Base-by-base conservation (phyloP, 1,284 basidiomycete genomes). In the Chondrostereum purpureum region DNA sequence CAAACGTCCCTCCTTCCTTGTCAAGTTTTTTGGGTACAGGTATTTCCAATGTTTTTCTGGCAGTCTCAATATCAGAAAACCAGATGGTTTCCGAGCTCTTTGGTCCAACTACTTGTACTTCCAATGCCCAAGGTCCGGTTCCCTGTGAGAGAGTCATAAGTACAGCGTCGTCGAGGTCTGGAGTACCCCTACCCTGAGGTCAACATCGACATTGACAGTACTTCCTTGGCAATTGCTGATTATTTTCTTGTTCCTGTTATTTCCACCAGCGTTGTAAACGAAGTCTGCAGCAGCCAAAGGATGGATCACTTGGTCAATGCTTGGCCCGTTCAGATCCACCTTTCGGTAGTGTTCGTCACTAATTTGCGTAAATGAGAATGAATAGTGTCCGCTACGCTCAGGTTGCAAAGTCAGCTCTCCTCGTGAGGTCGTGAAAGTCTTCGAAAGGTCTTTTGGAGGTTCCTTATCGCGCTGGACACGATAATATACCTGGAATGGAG, bases 401-500 rank as follows among this genome's bases (percentile, higher is more conserved):
- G 94, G 94, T 57, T 92, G 86, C 38, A 97, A 70, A 5, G 83
- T 85, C 51, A 98, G 69, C 60, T 95, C 88, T 40, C 88, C 91
- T 17, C 90, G 78, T 14, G 88, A 86, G 20, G 72, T 73, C 2
- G 78, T 58, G 61, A 93, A 89, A 1, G 72, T 75, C 58, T 80
- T 78, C 19, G 73, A 67, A 22, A 74, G 67, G 54, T 83, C 77
- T 2, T 68, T 70, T 4, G 79, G 64, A 3, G 72, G 65, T 55
- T 84, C 79, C 20, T 80, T 75, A 61, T 90, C 79, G 43, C 83
- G 77, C 60, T 88, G 81, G 54, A 83, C 77, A 22, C 73, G 78
- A 67, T 93, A 92, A 60, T 81, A 81, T 4, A 94, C 77, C 39
- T 74, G 72, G 75, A 97, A 98, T 1, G 95, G 95, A 23, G 93